Evolutionary conservation across 805 yeast species (phyloP).

Genomic region (Teunomyces kruisii): DNA sequence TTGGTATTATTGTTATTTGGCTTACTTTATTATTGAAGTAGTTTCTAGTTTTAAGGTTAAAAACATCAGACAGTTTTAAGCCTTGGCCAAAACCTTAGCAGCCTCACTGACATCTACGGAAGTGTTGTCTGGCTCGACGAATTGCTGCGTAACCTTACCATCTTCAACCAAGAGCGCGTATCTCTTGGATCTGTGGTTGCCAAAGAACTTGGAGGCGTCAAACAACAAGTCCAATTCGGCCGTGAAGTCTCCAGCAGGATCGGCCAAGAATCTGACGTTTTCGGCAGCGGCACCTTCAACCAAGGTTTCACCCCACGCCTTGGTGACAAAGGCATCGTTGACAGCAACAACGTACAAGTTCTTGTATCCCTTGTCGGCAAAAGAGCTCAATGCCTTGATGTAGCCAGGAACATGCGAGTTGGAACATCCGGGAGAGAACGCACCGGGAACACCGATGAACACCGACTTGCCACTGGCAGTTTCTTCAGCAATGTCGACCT

Average conservation of each 20-base stretch:
- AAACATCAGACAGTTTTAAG: conserved; percentile 8
- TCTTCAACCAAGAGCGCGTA: conserved; percentile 74
- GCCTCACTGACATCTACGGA: conserved; percentile 60
- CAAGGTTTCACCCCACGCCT: conserved; percentile 66
- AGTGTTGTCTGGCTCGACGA: conserved; percentile 80
- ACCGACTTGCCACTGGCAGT: conserved; percentile 33
- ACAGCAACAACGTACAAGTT: conserved; percentile 70
- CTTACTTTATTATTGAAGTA: too few species aligned
- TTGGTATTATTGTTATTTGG: too few species aligned
- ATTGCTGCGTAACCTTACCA: conserved; percentile 64
- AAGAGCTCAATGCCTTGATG: conserved; percentile 47
- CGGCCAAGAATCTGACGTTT: conserved; percentile 65
- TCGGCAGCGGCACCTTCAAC: conserved; percentile 19
- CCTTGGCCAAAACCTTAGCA: conserved; percentile 38
- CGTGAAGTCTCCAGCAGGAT: conserved; percentile 74
- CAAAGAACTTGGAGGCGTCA: conserved; percentile 76
- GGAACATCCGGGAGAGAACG: conserved; percentile 79
- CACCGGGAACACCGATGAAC: conserved; percentile 52
- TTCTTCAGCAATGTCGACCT: conserved; percentile 54
- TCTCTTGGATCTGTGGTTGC: conserved; percentile 72
- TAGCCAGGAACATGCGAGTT: conserved; percentile 76
- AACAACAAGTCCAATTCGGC: conserved; percentile 63
- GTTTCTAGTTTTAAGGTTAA: too few species aligned
- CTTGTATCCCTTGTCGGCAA: conserved; percentile 65
- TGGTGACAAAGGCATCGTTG: conserved; percentile 83